A percentile compares a stretch with the other conserved stretches of the same genome.
phyloP scores from a whole-genome alignment of 1,284 basidiomycete species.

The Phylloboletellus chloephorus region DNA sequence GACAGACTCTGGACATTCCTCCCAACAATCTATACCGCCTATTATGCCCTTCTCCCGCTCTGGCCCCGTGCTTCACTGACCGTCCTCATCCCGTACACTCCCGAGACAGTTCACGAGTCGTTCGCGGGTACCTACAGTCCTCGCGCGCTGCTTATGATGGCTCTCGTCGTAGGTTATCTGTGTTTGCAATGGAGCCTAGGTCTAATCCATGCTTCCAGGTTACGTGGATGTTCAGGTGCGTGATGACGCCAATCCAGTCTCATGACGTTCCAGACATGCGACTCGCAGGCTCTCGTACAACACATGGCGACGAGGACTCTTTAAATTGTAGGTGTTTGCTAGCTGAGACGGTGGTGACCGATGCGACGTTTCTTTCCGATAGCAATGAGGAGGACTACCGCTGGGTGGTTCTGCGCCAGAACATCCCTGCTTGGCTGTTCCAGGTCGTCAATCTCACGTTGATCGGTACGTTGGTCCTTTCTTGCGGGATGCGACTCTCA shows the following conservation, averaged over 20 bases:
- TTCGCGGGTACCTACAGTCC: slow-evolving; percentile 51
- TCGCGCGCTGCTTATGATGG: slow-evolving; percentile 67
- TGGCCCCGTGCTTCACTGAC: slow-evolving; percentile 46
- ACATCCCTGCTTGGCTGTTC: slow-evolving; percentile 68
- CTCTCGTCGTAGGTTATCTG: slow-evolving; percentile 46
- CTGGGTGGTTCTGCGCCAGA: slow-evolving; percentile 72
- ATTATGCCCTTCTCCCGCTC: slow-evolving; percentile 67
- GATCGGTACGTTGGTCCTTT: slow-evolving; percentile 46
- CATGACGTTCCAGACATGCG: not conserved
- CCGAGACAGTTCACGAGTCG: slow-evolving; percentile 41
- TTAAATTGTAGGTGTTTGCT: slow-evolving; percentile 50
- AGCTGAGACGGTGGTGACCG: not conserved
- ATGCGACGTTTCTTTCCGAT: not conserved
- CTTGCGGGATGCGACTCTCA: slow-evolving; percentile 1
- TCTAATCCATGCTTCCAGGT: slow-evolving; percentile 32
- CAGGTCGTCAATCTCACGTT: slow-evolving; percentile 79
- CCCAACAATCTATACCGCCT: slow-evolving; percentile 73
- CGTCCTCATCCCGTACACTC: slow-evolving; percentile 53
- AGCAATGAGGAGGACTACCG: slow-evolving; percentile 86
- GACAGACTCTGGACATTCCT: slow-evolving; percentile 76
- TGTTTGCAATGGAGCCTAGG: not conserved
- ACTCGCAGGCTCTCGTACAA: slow-evolving; percentile 70
- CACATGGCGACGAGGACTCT: slow-evolving; percentile 80
- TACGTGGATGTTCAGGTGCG: slow-evolving; percentile 64
- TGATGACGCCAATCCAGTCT: not conserved